Base-by-base conservation (phyloP, 257 asterid genomes). In the Solanum sitiens region DNA sequence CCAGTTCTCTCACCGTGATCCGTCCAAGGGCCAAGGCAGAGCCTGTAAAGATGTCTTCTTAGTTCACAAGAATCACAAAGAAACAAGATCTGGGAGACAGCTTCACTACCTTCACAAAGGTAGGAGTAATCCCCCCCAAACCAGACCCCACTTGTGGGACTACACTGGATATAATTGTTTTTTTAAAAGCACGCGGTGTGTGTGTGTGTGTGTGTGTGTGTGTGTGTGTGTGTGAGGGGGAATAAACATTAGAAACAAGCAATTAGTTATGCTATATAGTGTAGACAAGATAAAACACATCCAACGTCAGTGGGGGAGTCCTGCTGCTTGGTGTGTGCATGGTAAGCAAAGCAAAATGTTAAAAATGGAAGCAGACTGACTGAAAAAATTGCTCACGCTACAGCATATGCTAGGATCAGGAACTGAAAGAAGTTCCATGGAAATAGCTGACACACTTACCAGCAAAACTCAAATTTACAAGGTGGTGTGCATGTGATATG, bases 1-100 rank as follows among this genome's bases (percentile, higher is more conserved):
- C 99, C 99, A 59, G 99, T 96, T 90, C 95, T 94, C 94, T 96
- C 98, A 83, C 99, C 99, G 79, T 96, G 99, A 76, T 96, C 98
- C 16, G 98, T 87, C 99, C 99, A 96, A 70, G 95, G 95, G 93
- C 98, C 99, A 83, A 94, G 95, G 93, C 99, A 96, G 86, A 96
- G 94, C 99, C 99, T 96, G 93, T 92, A 89, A 89, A 68, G 14
- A 88, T 84, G 91, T 89, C 85, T 83, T 83, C 83, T 90, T 84
- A 89, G 89, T 59, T 27, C 86, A 83, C 67, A 67, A 83, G 47
- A 75, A 63, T 25, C 47, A 59, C 44, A 82, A 82, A 27, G 42
- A 50, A 50, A 82, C 70, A 27, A 80, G 27, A 80, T 80, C 18
- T 80, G 70, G 6, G 85, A 30, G 39, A 35, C 79, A 72, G 45